A percentile compares a stretch with the other conserved stretches of the same genome.
phyloP scores from a whole-genome alignment of 1,284 basidiomycete species.

The Cutaneotrichosporon mucoides region DNA sequence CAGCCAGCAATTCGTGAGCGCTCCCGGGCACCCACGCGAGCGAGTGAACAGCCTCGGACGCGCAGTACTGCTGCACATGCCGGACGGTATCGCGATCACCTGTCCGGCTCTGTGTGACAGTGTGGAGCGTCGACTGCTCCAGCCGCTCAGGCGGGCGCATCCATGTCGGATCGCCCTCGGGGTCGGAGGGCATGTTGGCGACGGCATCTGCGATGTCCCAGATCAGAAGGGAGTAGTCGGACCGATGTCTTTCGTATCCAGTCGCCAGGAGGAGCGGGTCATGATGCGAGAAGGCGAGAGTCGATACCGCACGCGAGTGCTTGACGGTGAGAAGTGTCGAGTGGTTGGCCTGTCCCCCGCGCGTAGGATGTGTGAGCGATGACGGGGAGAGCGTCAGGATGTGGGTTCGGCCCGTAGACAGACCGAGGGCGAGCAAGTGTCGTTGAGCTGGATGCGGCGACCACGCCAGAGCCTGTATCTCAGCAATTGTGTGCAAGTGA shows the following conservation, averaged over 20 bases:
- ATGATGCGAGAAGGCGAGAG: constrained; percentile 38
- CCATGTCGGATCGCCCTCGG: constrained; percentile 10
- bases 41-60: constrained; percentile 41
- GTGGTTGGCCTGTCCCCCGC: constrained; percentile 13
- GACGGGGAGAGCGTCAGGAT: constrained; percentile 35
- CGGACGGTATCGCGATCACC: constrained; percentile 9
- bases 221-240: constrained; percentile 45
- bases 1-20: constrained; percentile 31
- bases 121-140: background rate
- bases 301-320: constrained; percentile 39
- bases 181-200: constrained; percentile 17
- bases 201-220: constrained; percentile 45
- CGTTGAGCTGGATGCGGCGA: constrained; percentile 36
- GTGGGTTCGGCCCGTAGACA: constrained; percentile 35
- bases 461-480: constrained; percentile 40
- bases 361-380: constrained; percentile 27
- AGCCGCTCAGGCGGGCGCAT: constrained; percentile 8
- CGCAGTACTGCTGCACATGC: constrained; percentile 46
- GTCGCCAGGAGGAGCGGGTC: constrained; percentile 43
- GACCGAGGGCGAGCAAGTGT: constrained; percentile 35
- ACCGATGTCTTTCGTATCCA: constrained; percentile 45
- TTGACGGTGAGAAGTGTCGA: constrained; percentile 34
- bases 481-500: background rate
- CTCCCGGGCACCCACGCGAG: constrained; percentile 28
- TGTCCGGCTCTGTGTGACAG: background rate